These are phyloP conservation scores for Mucuna pruriens DNA, from an alignment of 306 rosid species.

Conservation along the genomic window DNA sequence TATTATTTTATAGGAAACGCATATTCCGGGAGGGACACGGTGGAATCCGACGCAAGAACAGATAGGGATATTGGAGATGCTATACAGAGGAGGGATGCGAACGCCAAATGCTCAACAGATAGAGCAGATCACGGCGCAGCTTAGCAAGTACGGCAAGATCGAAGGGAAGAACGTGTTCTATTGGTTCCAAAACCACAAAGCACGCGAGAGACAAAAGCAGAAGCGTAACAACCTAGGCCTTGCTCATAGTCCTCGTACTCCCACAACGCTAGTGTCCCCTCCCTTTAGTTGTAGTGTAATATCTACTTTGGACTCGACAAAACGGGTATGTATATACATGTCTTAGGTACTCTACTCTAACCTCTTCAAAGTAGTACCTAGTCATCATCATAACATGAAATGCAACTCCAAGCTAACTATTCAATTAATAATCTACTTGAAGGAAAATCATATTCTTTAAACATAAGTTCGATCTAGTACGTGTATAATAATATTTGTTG, in stretches of 20 bases:
- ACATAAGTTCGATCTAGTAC: too few species aligned
- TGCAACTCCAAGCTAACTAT: neutral
- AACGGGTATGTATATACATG: neutral
- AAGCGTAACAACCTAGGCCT: constrained; percentile 70
- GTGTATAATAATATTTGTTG: too few species aligned
- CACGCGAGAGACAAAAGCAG: constrained; percentile 94
- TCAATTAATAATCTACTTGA: too few species aligned
- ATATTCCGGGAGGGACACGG: constrained; percentile 83
- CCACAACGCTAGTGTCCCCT: constrained; percentile 39
- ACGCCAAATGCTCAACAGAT: constrained; percentile 96
- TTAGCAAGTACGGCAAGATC: constrained; percentile 85
- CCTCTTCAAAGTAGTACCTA: too few species aligned
- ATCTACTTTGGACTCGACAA: constrained; percentile 35
- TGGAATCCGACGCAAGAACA: constrained; percentile 99
- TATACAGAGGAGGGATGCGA: constrained; percentile 87
- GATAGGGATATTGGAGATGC: constrained; percentile 89
- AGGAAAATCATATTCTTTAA: too few species aligned
- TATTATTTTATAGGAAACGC: constrained; percentile 51
- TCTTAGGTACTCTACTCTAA: neutral
- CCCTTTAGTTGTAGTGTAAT: constrained; percentile 31
- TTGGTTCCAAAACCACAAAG: constrained; percentile 99
- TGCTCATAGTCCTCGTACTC: constrained; percentile 63
- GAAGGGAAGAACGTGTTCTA: constrained; percentile 99
- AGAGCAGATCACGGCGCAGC: constrained; percentile 80
- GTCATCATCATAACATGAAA: neutral